Evolutionary conservation across 495 filamentous ascomycete genomes (phyloP).

Genomic region (Ascobolus immersus): DNA sequence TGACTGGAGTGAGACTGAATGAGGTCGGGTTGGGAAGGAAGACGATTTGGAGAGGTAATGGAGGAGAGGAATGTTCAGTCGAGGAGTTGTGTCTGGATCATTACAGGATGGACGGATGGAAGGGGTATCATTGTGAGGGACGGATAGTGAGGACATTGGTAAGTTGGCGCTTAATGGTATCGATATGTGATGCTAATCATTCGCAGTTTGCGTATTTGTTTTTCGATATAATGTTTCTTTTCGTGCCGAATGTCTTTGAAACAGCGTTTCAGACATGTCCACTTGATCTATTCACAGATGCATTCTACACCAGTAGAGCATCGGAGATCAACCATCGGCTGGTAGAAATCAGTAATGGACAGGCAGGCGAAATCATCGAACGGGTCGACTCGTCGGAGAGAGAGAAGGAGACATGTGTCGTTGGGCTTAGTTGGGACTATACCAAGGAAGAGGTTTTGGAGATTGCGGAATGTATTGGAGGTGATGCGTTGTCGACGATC

Average conservation of each 20-base stretch:
- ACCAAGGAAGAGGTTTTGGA: slow-evolving; percentile 55
- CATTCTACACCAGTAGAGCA: slow-evolving; percentile 62
- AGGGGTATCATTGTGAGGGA: slow-evolving; percentile 80
- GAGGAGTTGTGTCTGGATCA: slow-evolving; percentile 79
- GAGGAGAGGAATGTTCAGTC: slow-evolving; percentile 40
- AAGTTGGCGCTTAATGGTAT: slow-evolving; percentile 18
- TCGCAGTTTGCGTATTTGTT: slow-evolving; percentile 80
- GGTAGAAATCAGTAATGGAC: slow-evolving; percentile 58
- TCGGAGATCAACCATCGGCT: slow-evolving; percentile 78
- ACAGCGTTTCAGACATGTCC: slow-evolving; percentile 85
- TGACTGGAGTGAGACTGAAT: slow-evolving; percentile 58
- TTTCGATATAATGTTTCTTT: slow-evolving; percentile 78
- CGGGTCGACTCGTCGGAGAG: slow-evolving; percentile 37
- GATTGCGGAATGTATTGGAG: slow-evolving; percentile 53
- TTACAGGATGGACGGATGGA: slow-evolving; percentile 68
- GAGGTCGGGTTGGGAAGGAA: slow-evolving; percentile 30
- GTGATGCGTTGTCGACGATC: slow-evolving; percentile 51
- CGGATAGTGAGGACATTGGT: slow-evolving; percentile 75
- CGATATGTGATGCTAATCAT: no score
- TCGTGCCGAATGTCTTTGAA: slow-evolving; percentile 90
- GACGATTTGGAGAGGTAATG: slow-evolving; percentile 56
- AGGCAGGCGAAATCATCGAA: slow-evolving; percentile 37
- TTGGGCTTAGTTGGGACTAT: slow-evolving; percentile 81
- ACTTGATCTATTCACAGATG: slow-evolving; percentile 75
- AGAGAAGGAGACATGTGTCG: slow-evolving; percentile 49